Evolutionary conservation across 2,329 filamentous ascomycete species (phyloP), one percentile per base, ranked within the genome.

Genomic region (Blastomyces parvus): DNA sequence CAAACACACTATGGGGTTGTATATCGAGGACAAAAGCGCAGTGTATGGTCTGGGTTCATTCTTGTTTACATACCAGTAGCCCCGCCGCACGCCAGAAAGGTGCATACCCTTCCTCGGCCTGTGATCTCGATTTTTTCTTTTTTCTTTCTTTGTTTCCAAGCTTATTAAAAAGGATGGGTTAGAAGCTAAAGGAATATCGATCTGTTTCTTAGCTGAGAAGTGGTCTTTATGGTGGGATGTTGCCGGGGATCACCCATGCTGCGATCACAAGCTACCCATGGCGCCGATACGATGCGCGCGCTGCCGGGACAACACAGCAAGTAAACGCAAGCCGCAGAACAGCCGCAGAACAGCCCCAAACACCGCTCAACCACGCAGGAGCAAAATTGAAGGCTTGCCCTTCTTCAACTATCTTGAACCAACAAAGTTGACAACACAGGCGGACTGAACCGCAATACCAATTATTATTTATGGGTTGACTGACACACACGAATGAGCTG

Each of bases 11-110:
- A 19, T 13, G 19, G 30, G 25, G 13, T 1, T 46, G 17, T 25
- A 33, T 33, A 59, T n/a, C 27, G 30, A 48, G 8, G 22, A 25
- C 22, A 22, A 48, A 59, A 44, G 27, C 11, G 40, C 40, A 13
- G 40, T 46, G 40, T 27, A 59, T 59, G 1, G 57, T 17, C 22
- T 30, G 14, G 19, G 22, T 27, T 59, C 25, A 4, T 27, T 48
- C 19, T 13, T 46, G 58, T 48, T 48, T 59, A 59, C 58, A 59
- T 59, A 59, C 56, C 58, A 22, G n/a, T 48, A 33, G 17, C 40
- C 42, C 30, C 42, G 25, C 42, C 19, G 38, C 42, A 22, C 27
- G 13, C 58, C 19, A 27, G 25, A n/a, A 36, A 48, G 14, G 27
- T 48, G 58, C 58, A 59, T 59, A 17, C 42, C 58, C 25, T n/a